phyloP scores from a whole-genome alignment of 441 rosid species.

The Flueggea neowawraea region DNA sequence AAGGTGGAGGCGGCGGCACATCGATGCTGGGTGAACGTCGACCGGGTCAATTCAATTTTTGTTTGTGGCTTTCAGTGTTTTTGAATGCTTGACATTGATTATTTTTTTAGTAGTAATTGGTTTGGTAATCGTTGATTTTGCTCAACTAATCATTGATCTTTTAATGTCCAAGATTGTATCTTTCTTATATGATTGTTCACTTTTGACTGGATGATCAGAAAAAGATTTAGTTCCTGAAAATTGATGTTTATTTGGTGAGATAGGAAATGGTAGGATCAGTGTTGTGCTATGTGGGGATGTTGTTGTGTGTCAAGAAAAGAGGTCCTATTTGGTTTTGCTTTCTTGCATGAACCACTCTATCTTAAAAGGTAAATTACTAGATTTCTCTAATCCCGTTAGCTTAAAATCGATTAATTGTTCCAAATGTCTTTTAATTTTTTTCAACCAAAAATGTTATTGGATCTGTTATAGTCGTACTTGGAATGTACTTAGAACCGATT shows the following conservation, averaged over 20 bases:
- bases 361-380: constrained; percentile 45
- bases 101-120: no score
- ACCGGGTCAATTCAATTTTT: no score
- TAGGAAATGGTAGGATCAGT: constrained; percentile 69
- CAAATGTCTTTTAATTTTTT: no score
- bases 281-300: constrained; percentile 56
- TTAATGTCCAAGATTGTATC: no score
- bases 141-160: constrained; percentile 42
- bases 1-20: no score
- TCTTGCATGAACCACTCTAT: constrained; percentile 54
- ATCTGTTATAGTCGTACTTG: constrained; percentile 49
- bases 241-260: constrained; percentile 2
- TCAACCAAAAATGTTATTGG: constrained; percentile 40
- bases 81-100: no score
- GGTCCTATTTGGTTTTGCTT: constrained; percentile 60
- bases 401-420: background rate
- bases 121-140: constrained; percentile 57
- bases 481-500: constrained; percentile 23
- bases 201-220: no score
- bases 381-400: background rate
- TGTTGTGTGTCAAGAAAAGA: constrained; percentile 67
- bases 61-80: no score
- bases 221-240: no score
- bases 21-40: no score
- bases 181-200: no score